phyloP scores from a whole-genome alignment of 768 basidiomycete species.

The Podaxis mareebaensis region DNA sequence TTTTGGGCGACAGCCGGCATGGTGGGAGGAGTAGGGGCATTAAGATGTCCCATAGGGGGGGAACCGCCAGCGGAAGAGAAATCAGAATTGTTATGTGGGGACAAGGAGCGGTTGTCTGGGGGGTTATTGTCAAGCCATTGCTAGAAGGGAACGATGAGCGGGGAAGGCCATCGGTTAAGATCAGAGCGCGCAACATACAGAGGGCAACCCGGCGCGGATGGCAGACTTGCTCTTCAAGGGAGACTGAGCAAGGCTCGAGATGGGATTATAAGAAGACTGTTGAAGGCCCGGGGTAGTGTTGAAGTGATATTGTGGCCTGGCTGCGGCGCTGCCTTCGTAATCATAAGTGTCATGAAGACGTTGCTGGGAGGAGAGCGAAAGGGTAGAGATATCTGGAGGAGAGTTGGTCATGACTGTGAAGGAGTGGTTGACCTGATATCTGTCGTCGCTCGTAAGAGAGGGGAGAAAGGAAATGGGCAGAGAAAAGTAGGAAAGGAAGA shows the following conservation, averaged over 20 bases:
- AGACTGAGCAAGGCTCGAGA: conserved; percentile 58
- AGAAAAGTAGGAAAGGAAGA: conserved; percentile 28
- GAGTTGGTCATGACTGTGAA: conserved; percentile 72
- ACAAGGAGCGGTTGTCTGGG: conserved; percentile 78
- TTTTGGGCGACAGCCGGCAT: conserved; percentile 46
- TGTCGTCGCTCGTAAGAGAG: conserved; percentile 35
- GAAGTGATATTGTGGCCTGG: conserved; percentile 71
- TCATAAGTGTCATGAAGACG: conserved; percentile 87
- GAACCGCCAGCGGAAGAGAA: conserved; percentile 87
- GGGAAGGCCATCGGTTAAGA: conserved; percentile 23
- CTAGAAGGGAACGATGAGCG: conserved; percentile 39
- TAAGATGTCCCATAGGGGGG: conserved; percentile 58
- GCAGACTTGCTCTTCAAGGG: conserved; percentile 73
- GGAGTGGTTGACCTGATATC: conserved; percentile 25
- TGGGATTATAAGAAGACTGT: conserved; percentile 60
- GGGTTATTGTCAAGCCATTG: conserved; percentile 83
- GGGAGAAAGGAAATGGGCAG: conserved; percentile 28
- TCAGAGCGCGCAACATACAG: conserved; percentile 48
- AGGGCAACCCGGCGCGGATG: conserved; percentile 67
- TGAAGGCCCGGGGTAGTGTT: conserved; percentile 57
- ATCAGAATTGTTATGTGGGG: conserved; percentile 86
- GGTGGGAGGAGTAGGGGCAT: conserved; percentile 45
- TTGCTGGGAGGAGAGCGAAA: conserved; percentile 76
- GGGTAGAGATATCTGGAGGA: conserved; percentile 76
- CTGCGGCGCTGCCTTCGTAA: conserved; percentile 63